A percentile compares a stretch with the other conserved stretches of the same genome.
Evolutionary conservation across 257 asterid genomes (phyloP).

Genomic region (Nicotiana undulata): DNA sequence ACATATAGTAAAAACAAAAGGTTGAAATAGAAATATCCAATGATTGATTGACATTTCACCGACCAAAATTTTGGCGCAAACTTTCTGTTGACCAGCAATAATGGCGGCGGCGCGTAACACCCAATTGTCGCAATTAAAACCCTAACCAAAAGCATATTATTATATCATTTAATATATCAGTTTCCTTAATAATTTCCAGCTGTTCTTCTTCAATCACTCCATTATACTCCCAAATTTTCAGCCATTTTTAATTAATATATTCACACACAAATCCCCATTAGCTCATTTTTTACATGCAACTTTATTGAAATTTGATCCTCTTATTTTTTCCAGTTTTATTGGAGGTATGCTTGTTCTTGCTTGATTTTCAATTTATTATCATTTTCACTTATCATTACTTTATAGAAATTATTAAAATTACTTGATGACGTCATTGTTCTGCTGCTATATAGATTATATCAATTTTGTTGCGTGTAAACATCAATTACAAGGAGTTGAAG

Average conservation of each 20-base stretch:
- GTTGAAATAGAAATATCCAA: neutral
- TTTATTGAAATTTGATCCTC: neutral
- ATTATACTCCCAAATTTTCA: neutral
- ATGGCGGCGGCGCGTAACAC: conserved; percentile 25
- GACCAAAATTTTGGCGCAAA: conserved; percentile 20
- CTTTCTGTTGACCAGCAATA: conserved; percentile 34
- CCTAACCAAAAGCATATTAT: neutral
- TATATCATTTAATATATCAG: neutral
- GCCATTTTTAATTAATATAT: neutral
- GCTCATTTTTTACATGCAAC: neutral
- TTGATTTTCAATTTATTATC: neutral
- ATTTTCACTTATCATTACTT: neutral
- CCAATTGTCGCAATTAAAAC: neutral
- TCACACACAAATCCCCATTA: neutral
- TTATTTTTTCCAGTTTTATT: neutral
- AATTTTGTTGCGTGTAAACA: neutral
- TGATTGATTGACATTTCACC: neutral
- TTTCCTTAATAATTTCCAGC: neutral
- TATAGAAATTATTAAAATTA: neutral
- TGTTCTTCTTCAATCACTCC: neutral
- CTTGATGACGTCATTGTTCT: conserved; percentile 9
- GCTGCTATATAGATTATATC: neutral
- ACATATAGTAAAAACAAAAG: neutral
- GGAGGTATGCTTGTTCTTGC: conserved; percentile 16
- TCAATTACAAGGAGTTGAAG: neutral